Evolutionary conservation across 495 filamentous ascomycete species (phyloP).

Genomic region (Aspergillus incahuasiensis): DNA sequence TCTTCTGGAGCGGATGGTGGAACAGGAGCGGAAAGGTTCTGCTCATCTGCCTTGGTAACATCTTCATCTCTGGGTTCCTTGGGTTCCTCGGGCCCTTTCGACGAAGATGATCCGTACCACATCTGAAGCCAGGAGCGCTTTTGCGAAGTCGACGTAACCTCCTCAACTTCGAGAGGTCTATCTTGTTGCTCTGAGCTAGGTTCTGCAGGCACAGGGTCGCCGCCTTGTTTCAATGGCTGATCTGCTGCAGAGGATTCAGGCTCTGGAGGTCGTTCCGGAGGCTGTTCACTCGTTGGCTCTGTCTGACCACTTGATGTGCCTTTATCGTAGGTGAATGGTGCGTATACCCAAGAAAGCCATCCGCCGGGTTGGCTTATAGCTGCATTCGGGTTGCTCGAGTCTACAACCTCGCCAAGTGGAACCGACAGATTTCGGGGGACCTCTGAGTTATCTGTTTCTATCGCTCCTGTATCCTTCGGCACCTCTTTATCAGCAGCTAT

Average conservation of each 20-base stretch:
- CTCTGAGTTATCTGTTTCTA: slow-evolving; percentile 16
- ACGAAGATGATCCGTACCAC: slow-evolving; percentile 37
- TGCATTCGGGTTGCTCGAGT: slow-evolving; percentile 12
- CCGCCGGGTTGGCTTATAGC: slow-evolving; percentile 37
- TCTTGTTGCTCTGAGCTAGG: slow-evolving; percentile 19
- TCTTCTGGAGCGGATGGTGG: slow-evolving; percentile 16
- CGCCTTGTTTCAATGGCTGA: slow-evolving; percentile 15
- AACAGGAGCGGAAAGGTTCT: slow-evolving; percentile 14
- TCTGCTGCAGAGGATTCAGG: slow-evolving; percentile 19
- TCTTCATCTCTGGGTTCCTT: slow-evolving; percentile 20
- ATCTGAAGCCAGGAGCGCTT: slow-evolving; percentile 47
- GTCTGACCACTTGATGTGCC: slow-evolving; percentile 2
- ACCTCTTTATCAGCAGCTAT: slow-evolving; percentile 25
- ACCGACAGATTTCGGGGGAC: slow-evolving; percentile 14
- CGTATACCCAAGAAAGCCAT: slow-evolving; percentile 59
- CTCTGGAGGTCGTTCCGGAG: slow-evolving; percentile 16
- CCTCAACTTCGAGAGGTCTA: slow-evolving; percentile 18
- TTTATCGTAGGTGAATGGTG: slow-evolving; percentile 15
- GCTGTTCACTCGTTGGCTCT: slow-evolving; percentile 10
- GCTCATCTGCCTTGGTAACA: slow-evolving; percentile 22
- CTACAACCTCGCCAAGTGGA: slow-evolving; percentile 7
- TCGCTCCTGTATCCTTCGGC: slow-evolving; percentile 13
- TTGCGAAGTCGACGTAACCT: slow-evolving; percentile 20
- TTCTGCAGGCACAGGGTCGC: slow-evolving; percentile 14
- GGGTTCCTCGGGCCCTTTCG: slow-evolving; percentile 18